These are phyloP conservation scores for Saraca asoca DNA, from an alignment of 331 rosid genomes.

Conservation along the genomic window DNA sequence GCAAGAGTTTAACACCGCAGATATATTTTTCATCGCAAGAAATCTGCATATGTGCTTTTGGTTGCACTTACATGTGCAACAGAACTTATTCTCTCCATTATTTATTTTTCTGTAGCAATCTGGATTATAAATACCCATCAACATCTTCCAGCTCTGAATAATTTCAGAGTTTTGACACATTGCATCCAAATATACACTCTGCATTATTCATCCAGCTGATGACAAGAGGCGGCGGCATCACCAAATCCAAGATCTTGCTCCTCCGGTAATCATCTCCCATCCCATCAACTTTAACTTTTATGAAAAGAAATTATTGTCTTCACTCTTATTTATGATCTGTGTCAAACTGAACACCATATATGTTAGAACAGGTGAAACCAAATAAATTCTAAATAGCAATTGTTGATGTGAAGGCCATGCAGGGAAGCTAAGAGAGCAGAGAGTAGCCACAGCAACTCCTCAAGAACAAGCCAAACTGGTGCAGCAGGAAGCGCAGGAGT, in stretches of 20 bases:
- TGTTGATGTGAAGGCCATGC: no score
- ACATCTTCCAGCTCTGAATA: background rate
- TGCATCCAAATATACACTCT: background rate
- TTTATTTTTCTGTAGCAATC: background rate
- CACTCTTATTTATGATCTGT: no score
- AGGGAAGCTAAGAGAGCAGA: constrained; percentile 43
- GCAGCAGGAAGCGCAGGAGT: constrained; percentile 8
- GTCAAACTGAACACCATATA: no score
- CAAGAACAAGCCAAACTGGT: background rate
- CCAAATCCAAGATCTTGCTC: constrained; percentile 37
- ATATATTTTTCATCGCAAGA: background rate
- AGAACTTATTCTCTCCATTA: constrained; percentile 36
- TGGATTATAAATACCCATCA: constrained; percentile 31
- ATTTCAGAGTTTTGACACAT: constrained; percentile 4
- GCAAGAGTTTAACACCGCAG: constrained; percentile 30
- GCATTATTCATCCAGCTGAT: constrained; percentile 25
- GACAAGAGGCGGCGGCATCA: constrained; percentile 38
- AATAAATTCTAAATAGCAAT: no score
- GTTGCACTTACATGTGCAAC: constrained; percentile 6
- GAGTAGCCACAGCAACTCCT: constrained; percentile 33
- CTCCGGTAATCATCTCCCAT: constrained; percentile 40
- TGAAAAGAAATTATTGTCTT: no score
- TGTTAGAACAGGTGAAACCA: no score
- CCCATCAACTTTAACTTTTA: background rate
- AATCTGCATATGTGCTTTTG: constrained; percentile 6